Conservation (phyloP, 2,329 filamentous ascomycete genomes). For the Nemania sp. region DNA sequence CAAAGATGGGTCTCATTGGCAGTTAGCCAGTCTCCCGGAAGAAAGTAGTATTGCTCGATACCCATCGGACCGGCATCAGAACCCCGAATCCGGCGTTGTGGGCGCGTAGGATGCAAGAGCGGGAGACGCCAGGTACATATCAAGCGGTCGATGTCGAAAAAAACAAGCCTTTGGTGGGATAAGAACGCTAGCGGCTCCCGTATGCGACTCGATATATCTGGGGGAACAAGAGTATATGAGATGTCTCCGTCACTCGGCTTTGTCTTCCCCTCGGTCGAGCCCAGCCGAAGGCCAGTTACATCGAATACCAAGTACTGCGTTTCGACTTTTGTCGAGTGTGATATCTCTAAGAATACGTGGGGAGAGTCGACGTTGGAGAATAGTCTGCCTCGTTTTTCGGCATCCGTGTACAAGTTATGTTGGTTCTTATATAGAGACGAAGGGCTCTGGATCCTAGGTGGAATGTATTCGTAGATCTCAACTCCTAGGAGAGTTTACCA, state of each 20-base stretch:
- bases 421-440: no score
- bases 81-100: background rate
- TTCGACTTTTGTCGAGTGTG: background rate
- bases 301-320: constrained; percentile 12
- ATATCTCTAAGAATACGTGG: constrained; percentile 3
- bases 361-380: constrained; percentile 4
- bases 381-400: background rate
- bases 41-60: constrained; percentile 13
- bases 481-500: no score
- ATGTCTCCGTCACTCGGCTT: no score
- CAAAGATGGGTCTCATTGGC: constrained; percentile 8
- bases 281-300: background rate
- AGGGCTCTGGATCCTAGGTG: no score
- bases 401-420: no score
- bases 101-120: background rate
- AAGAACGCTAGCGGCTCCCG: background rate
- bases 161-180: constrained; percentile 12
- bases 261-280: no score
- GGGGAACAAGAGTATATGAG: no score
- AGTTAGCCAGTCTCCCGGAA: constrained; percentile 13
- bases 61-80: background rate
- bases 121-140: constrained; percentile 21
- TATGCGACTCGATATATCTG: no score
- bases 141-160: constrained; percentile 9
- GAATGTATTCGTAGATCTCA: no score